Evolutionary conservation across 768 basidiomycete species (phyloP), one percentile per base, ranked within the genome.

Genomic region (Podaxis rugospora): DNA sequence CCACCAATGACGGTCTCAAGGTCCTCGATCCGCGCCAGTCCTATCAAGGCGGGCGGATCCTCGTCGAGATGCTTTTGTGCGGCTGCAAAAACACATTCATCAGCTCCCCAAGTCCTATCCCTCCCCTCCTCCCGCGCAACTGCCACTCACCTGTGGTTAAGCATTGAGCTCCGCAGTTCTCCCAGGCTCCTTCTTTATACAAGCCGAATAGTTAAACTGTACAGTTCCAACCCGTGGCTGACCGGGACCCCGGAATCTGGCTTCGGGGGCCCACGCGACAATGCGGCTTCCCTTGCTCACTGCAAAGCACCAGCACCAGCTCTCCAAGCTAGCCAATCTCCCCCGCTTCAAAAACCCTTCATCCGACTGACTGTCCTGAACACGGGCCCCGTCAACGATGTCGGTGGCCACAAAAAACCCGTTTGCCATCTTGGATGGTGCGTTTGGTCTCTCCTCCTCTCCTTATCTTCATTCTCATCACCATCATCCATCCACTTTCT

Each of bases 341-440:
- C 56, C 57, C 64, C 63, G 46, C 59, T 36, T 46, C 35, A 51
- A 55, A 55, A 32, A 13, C 36, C 62, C 18, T 52, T 46, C 56
- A 28, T 55, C 55, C 65, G 58, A 51, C 67, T 61, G 56, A 62
- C 59, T 50, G 51, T 47, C 63, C 53, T 62, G 51, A 62, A 70
- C 80, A 80, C 76, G 74, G 80, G 83, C 85, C 81, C 85, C 85
- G 83, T 80, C 83, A 77, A 84, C 75, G 71, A 92, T 93, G 90
- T 92, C 91, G 89, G 90, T 93, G 85, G 91, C 88, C 79, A 86
- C 86, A 72, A 86, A 78, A 84, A 93, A 92, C 79, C 87, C 88
- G 66, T 93, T 93, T 79, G 85, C 90, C 75, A 69, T 92, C 77
- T 80, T 93, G 75, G 86, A 88, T 73, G 88, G 90, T 92, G 66